Evolutionary conservation across 257 asterid species (phyloP).

Genomic region (Solanum piurae): DNA sequence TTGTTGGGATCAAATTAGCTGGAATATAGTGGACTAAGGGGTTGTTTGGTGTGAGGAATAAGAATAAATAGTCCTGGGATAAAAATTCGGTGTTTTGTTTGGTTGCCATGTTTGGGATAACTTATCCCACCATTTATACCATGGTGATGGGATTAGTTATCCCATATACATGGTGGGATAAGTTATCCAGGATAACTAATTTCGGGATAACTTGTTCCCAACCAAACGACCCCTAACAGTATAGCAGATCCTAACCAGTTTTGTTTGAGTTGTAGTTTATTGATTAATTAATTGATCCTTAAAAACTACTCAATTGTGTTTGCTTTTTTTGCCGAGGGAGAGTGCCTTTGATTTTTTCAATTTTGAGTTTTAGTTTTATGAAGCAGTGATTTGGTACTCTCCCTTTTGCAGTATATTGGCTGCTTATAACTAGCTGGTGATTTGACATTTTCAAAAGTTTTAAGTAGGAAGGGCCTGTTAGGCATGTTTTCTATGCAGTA

Average conservation of each 20-base stretch:
- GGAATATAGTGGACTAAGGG: neutral
- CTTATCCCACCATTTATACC: too few relatives aligned
- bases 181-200: too few relatives aligned
- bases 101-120: too few relatives aligned
- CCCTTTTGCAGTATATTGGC: neutral
- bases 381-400: neutral
- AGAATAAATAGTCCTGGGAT: too few relatives aligned
- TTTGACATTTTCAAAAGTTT: neutral
- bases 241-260: neutral
- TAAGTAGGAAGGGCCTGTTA: neutral
- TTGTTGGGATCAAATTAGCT: neutral
- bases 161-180: too few relatives aligned
- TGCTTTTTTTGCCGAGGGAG: neutral
- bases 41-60: too few relatives aligned
- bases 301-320: neutral
- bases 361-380: neutral
- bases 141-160: too few relatives aligned
- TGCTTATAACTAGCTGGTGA: neutral
- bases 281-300: neutral
- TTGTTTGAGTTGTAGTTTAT: neutral
- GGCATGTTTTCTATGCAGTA: neutral
- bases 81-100: too few relatives aligned
- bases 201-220: too few relatives aligned
- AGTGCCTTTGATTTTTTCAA: neutral
- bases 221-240: neutral